A percentile compares a stretch with the other conserved stretches of the same genome.
These are phyloP conservation scores for Sporothrix sp. DNA, from an alignment of 2,329 filamentous ascomycete genomes.

Conservation along the genomic window DNA sequence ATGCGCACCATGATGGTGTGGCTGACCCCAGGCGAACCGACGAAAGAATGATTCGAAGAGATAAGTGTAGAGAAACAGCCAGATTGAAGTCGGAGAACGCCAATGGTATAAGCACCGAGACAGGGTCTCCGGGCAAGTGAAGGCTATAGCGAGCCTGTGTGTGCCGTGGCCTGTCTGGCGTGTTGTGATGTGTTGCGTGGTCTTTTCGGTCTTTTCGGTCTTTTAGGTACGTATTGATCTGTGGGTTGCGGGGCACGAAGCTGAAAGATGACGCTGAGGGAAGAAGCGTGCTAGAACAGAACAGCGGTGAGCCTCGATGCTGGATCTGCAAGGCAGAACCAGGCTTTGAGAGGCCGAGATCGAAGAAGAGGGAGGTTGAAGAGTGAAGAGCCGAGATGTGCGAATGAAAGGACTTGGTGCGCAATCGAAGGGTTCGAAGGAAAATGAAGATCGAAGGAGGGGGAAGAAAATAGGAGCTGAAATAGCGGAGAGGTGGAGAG, in stretches of 20 bases:
- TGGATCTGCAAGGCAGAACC: not conserved
- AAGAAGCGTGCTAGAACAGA: not conserved
- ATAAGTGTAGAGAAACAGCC: not conserved
- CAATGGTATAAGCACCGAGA: not conserved
- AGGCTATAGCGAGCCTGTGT: not conserved
- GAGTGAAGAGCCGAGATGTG: not conserved
- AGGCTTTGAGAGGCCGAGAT: not conserved
- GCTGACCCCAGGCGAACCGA: too few species aligned
- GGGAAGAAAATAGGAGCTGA: not conserved
- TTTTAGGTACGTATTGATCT: not conserved
- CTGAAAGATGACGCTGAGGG: too few species aligned
- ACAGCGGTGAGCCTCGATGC: not conserved
- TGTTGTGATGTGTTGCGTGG: too few species aligned
- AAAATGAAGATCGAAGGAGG: not conserved
- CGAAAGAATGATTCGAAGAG: too few species aligned
- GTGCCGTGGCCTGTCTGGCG: too few species aligned
- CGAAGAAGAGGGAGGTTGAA: too few species aligned
- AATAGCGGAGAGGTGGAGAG: not conserved
- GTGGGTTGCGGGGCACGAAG: not conserved
- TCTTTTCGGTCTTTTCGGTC: too few species aligned
- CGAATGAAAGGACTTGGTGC: not conserved
- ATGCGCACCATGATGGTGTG: conserved; percentile 43
- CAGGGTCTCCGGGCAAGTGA: not conserved
- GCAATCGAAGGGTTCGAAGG: not conserved
- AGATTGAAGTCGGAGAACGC: not conserved